phyloP scores from a whole-genome alignment of 177 flowering plant genomes.

The Vitis hybrid region DNA sequence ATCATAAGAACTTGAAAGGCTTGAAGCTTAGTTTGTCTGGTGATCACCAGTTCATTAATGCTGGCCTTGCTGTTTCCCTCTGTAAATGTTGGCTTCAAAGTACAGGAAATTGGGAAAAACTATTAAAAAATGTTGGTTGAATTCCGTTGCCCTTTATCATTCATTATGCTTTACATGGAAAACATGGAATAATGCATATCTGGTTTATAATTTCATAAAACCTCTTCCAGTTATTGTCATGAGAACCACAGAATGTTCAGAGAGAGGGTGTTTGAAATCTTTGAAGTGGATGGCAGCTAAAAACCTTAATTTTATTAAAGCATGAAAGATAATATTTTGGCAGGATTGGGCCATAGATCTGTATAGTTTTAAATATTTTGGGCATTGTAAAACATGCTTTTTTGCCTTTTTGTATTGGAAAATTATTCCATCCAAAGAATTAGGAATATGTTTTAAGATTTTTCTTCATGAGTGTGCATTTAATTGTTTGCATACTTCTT shows the following conservation, averaged over 20 bases:
- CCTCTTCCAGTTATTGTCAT: too few species aligned
- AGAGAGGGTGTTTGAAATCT: too few species aligned
- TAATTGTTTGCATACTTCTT: neutral
- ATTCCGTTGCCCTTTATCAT: neutral
- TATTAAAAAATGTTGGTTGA: conserved; percentile 47
- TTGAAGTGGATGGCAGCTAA: too few species aligned
- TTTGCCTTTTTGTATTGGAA: neutral
- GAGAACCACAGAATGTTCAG: neutral
- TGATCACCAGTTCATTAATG: conserved; percentile 83
- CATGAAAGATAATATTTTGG: too few species aligned
- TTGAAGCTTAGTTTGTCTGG: conserved; percentile 73
- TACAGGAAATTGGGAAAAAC: conserved; percentile 62
- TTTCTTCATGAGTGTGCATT: neutral
- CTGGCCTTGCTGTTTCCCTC: conserved; percentile 85
- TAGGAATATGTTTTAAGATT: neutral
- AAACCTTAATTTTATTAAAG: too few species aligned
- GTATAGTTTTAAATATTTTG: too few species aligned
- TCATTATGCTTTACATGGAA: neutral
- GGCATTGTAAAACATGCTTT: too few species aligned
- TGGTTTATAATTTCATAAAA: neutral
- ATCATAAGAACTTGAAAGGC: conserved; percentile 42
- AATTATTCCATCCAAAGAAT: neutral
- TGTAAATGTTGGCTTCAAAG: conserved; percentile 75
- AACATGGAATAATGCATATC: neutral
- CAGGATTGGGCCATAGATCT: too few species aligned